Evolutionary conservation across 2,329 filamentous ascomycete species (phyloP).

Genomic region (Diplodia intermedia): DNA sequence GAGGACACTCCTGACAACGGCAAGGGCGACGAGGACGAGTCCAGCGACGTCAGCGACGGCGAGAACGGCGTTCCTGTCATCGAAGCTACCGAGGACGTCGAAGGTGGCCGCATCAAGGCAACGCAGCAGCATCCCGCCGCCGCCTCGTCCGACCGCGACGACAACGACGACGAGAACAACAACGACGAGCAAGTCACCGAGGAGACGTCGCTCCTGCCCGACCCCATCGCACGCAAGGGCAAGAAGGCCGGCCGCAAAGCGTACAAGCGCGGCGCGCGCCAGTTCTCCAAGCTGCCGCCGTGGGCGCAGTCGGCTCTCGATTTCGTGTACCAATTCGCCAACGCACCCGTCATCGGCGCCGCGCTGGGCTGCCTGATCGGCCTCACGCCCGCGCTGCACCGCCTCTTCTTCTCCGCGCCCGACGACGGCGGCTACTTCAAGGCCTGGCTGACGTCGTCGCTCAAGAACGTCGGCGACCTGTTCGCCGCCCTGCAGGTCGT

Average conservation of each 20-base stretch:
- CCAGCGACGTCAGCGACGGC: constrained; percentile 28
- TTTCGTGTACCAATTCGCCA: constrained; percentile 61
- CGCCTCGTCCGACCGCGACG: constrained; percentile 36
- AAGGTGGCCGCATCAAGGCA: constrained; percentile 34
- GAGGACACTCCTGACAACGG: constrained; percentile 48
- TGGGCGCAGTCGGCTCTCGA: constrained; percentile 51
- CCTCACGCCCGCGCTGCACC: constrained; percentile 64
- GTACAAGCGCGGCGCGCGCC: constrained; percentile 45
- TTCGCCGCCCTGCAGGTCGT: constrained; percentile 71
- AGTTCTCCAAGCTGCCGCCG: constrained; percentile 47
- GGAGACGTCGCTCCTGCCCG: constrained; percentile 60
- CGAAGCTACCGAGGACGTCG: constrained; percentile 33
- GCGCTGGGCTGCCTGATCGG: constrained; percentile 66
- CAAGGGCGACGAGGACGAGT: constrained; percentile 42
- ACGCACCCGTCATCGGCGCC: constrained; percentile 68
- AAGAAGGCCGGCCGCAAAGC: constrained; percentile 43
- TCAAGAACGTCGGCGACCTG: constrained; percentile 67
- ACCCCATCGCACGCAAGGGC: constrained; percentile 42
- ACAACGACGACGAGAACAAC: constrained; percentile 36
- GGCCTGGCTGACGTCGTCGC: constrained; percentile 68
- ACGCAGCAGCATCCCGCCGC: constrained; percentile 35
- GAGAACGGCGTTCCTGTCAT: constrained; percentile 13
- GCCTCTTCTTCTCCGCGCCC: constrained; percentile 65
- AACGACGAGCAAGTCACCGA: constrained; percentile 49
- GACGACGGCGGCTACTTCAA: constrained; percentile 68